Conservation (phyloP, 2,329 filamentous ascomycete genomes). For the Mollisiaceae sp. region DNA sequence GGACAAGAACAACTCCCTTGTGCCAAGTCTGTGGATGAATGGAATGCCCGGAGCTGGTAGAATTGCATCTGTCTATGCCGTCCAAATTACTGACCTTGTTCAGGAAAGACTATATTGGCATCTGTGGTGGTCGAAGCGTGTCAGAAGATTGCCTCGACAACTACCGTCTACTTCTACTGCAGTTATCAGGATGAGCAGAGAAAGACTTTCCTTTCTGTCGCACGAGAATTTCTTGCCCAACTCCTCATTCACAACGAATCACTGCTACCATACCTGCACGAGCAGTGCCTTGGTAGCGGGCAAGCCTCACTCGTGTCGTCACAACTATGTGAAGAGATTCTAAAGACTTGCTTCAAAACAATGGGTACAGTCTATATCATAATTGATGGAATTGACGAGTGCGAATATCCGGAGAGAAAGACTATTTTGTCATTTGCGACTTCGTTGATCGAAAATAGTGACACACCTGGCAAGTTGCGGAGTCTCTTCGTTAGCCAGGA, state of each 20-base stretch:
- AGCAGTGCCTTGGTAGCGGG: slow-evolving; percentile 41
- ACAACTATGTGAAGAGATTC: slow-evolving; percentile 40
- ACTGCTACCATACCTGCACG: slow-evolving; percentile 42
- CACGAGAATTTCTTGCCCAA: slow-evolving; percentile 44
- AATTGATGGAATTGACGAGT: slow-evolving; percentile 52
- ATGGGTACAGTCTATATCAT: slow-evolving; percentile 37
- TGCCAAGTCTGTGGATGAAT: slow-evolving; percentile 46
- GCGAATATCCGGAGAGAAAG: slow-evolving; percentile 41
- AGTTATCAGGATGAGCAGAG: slow-evolving; percentile 41
- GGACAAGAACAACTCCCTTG: slow-evolving; percentile 25
- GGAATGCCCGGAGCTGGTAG: slow-evolving; percentile 48
- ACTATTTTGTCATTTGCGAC: slow-evolving; percentile 42
- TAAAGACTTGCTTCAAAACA: slow-evolving; percentile 40
- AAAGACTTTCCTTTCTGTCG: slow-evolving; percentile 43
- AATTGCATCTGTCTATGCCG: background rate
- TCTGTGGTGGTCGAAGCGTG: slow-evolving; percentile 46
- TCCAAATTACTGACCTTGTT: background rate
- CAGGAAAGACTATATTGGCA: slow-evolving; percentile 47
- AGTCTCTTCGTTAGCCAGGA: slow-evolving; percentile 47
- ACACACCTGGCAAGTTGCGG: slow-evolving; percentile 33
- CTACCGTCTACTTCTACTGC: slow-evolving; percentile 48
- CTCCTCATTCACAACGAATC: slow-evolving; percentile 40
- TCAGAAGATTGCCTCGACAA: slow-evolving; percentile 17
- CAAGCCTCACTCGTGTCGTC: slow-evolving; percentile 39
- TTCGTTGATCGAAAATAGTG: slow-evolving; percentile 19